Evolutionary conservation across 2,329 filamentous ascomycete genomes (phyloP).

Genomic region (Neospermospora avenae): DNA sequence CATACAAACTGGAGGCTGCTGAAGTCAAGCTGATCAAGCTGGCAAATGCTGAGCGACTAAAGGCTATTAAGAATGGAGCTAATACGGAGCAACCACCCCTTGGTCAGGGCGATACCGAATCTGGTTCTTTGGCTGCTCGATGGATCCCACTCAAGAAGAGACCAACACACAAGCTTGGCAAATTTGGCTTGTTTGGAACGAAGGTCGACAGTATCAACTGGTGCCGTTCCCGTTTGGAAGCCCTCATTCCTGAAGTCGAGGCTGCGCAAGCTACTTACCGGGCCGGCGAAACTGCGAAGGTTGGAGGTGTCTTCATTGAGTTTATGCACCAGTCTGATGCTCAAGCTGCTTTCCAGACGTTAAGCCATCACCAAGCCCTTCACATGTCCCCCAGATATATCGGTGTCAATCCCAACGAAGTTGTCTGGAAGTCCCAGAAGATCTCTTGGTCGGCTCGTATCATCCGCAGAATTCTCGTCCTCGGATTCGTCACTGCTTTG

Average conservation of each 20-base stretch:
- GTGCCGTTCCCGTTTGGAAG: constrained; percentile 74
- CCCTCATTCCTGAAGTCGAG: constrained; percentile 69
- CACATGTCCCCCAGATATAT: constrained; percentile 82
- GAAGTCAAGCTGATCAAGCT: constrained; percentile 82
- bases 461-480: constrained; percentile 64
- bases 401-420: constrained; percentile 75
- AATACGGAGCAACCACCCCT: constrained; percentile 42
- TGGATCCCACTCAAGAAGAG: constrained; percentile 73
- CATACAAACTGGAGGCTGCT: constrained; percentile 78
- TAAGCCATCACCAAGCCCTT: constrained; percentile 81
- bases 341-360: constrained; percentile 79
- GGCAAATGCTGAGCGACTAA: constrained; percentile 69
- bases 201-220: constrained; percentile 95
- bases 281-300: constrained; percentile 58
- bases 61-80: constrained; percentile 58
- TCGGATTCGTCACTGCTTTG: constrained; percentile 69
- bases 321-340: constrained; percentile 80
- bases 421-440: constrained; percentile 83
- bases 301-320: constrained; percentile 78
- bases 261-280: constrained; percentile 65
- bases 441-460: constrained; percentile 86
- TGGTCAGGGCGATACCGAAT: constrained; percentile 59
- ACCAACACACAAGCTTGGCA: constrained; percentile 71
- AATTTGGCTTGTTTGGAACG: constrained; percentile 68
- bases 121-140: constrained; percentile 67